Conservation (phyloP, 768 basidiomycete species). For the Kwoniella shandongensis region DNA sequence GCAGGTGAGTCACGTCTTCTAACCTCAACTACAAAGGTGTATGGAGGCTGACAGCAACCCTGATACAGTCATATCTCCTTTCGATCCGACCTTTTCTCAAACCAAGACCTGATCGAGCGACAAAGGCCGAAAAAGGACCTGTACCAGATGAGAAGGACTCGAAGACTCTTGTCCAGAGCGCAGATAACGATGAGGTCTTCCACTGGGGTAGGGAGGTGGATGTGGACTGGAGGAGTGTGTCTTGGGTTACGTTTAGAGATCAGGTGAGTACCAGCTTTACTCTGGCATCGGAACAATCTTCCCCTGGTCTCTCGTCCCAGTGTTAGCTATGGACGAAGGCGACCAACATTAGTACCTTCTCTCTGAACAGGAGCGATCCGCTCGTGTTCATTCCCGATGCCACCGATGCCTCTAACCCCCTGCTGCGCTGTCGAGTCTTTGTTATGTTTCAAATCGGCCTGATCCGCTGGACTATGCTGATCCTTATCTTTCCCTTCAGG, state of each 20-base stretch:
- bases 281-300: no score
- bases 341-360: no score
- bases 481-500: slow-evolving; percentile 14
- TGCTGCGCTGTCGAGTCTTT: no score
- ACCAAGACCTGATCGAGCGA: slow-evolving; percentile 26
- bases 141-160: slow-evolving; percentile 12
- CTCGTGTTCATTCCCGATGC: no score
- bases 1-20: slow-evolving; percentile 37
- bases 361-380: no score
- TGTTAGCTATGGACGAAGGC: no score
- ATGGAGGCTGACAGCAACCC: no score
- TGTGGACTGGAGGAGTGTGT: slow-evolving; percentile 46
- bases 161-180: slow-evolving; percentile 26
- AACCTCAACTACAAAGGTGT: no score
- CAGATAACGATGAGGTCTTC: slow-evolving; percentile 13
- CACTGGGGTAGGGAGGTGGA: slow-evolving; percentile 28
- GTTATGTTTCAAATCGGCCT: no score
- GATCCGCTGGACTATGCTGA: not conserved
- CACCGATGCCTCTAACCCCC: no score
- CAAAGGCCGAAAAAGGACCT: slow-evolving; percentile 22
- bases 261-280: slow-evolving; percentile 36
- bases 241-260: slow-evolving; percentile 51
- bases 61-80: slow-evolving; percentile 47
- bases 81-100: slow-evolving; percentile 51
- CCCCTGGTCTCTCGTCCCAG: no score